phyloP scores from a whole-genome alignment of 768 basidiomycete genomes.

The Cantharellus anzutake region DNA sequence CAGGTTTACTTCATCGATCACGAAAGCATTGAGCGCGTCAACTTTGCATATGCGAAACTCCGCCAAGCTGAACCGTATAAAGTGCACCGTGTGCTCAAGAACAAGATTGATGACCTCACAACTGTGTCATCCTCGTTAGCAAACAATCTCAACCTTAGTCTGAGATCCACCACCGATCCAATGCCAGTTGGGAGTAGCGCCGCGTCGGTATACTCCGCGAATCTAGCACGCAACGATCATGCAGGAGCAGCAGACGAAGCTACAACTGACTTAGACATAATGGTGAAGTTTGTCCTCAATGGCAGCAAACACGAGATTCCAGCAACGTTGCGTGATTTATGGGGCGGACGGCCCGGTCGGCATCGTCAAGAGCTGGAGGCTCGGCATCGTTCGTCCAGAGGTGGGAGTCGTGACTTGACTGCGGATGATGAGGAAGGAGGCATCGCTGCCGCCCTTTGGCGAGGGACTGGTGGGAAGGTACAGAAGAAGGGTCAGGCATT shows the following conservation, averaged over 20 bases:
- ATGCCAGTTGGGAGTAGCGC: background rate
- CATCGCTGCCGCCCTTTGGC: background rate
- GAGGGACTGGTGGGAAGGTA: background rate
- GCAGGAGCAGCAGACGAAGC: conserved; percentile 18
- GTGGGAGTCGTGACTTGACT: conserved; percentile 10
- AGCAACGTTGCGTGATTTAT: conserved; percentile 15
- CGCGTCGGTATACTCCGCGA: background rate
- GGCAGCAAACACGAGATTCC: background rate
- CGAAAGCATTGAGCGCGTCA: conserved; percentile 27
- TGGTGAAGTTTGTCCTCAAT: conserved; percentile 28
- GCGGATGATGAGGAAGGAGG: background rate
- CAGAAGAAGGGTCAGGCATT: conserved; percentile 1
- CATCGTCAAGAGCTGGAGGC: conserved; percentile 15
- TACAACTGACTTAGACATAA: conserved; percentile 31
- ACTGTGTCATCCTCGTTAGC: conserved; percentile 19
- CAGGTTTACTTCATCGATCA: background rate
- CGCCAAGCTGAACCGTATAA: conserved; percentile 34
- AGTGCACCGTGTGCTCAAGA: conserved; percentile 41
- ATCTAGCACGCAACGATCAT: conserved; percentile 1
- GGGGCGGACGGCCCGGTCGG: conserved; percentile 17
- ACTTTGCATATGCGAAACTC: conserved; percentile 26
- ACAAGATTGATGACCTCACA: conserved; percentile 36
- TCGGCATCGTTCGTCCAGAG: conserved; percentile 9
- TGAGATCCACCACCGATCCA: background rate
- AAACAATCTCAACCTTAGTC: conserved; percentile 8